phyloP scores from a whole-genome alignment of 768 basidiomycete species.

The Pleurotus cornucopiae region DNA sequence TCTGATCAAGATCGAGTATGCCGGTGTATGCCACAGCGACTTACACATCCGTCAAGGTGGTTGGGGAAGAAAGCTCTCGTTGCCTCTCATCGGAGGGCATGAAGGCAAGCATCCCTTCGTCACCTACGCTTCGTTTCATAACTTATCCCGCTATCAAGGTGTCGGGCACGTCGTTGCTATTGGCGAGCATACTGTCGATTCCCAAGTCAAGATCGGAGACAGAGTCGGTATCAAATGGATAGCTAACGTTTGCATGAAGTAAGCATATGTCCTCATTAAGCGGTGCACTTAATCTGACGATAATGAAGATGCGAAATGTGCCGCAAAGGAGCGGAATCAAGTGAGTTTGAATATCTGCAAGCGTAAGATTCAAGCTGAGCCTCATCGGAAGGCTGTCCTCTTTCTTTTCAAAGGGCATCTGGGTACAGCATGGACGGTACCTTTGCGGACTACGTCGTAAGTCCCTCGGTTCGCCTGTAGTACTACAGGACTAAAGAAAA shows the following conservation, averaged over 20 bases:
- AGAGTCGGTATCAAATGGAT: constrained; percentile 80
- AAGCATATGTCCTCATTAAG: neutral
- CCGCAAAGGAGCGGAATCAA: constrained; percentile 56
- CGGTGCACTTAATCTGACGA: too few species aligned
- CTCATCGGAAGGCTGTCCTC: constrained; percentile 19
- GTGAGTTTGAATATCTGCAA: constrained; percentile 11
- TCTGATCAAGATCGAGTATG: constrained; percentile 66
- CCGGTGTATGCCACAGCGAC: constrained; percentile 70
- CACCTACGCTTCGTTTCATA: neutral
- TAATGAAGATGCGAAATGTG: constrained; percentile 61
- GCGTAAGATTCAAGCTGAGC: neutral
- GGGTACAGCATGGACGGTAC: constrained; percentile 71
- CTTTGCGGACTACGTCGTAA: constrained; percentile 60
- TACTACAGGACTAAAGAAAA: neutral
- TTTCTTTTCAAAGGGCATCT: constrained; percentile 35
- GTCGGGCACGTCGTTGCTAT: constrained; percentile 77
- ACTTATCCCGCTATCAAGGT: constrained; percentile 17
- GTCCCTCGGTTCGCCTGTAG: constrained; percentile 11
- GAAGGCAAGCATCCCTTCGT: constrained; percentile 33
- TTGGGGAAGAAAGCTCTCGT: constrained; percentile 49
- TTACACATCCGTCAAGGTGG: constrained; percentile 64
- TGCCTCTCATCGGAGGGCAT: constrained; percentile 72
- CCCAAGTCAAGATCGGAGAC: constrained; percentile 63
- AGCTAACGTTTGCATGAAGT: constrained; percentile 34
- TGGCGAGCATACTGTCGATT: constrained; percentile 46